Base-by-base conservation (phyloP, 192 early-diverging fungal genomes). In the Backusella tuberculispora region DNA sequence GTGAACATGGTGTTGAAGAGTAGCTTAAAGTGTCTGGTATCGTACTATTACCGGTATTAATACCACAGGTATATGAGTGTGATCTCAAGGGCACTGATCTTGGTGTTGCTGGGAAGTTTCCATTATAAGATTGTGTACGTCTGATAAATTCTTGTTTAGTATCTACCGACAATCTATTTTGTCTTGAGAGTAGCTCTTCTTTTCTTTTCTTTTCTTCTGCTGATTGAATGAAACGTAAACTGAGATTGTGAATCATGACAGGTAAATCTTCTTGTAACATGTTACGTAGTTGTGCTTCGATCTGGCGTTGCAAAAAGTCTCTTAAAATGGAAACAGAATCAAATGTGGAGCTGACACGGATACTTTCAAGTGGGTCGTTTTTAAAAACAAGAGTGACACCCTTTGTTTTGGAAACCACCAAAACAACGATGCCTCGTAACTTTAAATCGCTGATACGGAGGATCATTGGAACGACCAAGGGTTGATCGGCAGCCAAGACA, bases 301-400 rank as follows among this genome's bases (percentile, higher is more conserved):
- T 99, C 71, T 96, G 91, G 9, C 84, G 78, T 84, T 98, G 97
- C 47, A 99, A 78, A 82, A 98, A 94, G 4, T 90, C 79, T 50
- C 94, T 88, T 47, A 99, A 93, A 43, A 89, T 92, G 19, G 94
- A 90, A 42, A 98, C 90, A 75, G 92, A 90, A 74, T 99, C 98
- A 80, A 99, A 99, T 1, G 98, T 98, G n/a, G 95, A 97, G 71
- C 92, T 93, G 46, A 99, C 96, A 66, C 94, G 88, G 10, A 99
- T 92, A 0, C 90, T 92, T 53, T 98, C 97, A 29, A 99, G 79
- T 12, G 98, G 97, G 75, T 99, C 97, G 77, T 96, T 99, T 76
- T 98, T 97, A 77, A 99, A 99, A 17, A 95, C 96, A 60, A 99
- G 86, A 0, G 97, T 99, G 29, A 98, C 92, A 29, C 98, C 98